These are phyloP conservation scores for Sequoia sempervirens DNA, from an alignment of 75 land plant genomes.

Conservation along the genomic window DNA sequence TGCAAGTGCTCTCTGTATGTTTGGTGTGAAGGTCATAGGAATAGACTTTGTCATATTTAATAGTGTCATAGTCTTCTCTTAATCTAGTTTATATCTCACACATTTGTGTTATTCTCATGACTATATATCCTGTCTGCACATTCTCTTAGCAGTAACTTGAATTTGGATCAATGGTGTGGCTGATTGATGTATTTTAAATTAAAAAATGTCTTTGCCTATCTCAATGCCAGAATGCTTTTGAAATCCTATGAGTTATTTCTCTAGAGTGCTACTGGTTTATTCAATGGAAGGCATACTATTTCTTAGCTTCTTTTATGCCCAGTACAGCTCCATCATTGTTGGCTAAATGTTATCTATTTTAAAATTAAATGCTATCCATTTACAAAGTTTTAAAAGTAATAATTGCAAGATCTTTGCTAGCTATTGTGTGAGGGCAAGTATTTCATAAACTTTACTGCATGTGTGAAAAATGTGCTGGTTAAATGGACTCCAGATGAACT, in stretches of 20 bases:
- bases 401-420: background rate
- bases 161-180: background rate
- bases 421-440: background rate
- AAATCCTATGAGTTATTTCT: background rate
- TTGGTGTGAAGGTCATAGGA: background rate
- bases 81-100: background rate
- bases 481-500: slow-evolving; percentile 69
- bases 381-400: background rate
- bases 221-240: background rate
- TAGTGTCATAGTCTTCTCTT: background rate
- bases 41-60: background rate
- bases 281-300: background rate
- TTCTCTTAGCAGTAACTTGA: background rate
- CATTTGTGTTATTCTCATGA: background rate
- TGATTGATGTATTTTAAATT: background rate
- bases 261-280: background rate
- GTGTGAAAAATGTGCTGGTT: background rate
- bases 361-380: background rate
- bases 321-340: background rate
- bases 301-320: background rate
- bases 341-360: background rate
- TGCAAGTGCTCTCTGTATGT: background rate
- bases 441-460: background rate
- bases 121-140: background rate
- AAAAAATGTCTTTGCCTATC: background rate